Base-by-base conservation (phyloP, 2,329 filamentous ascomycete species). In the Lizonia empirigonia region DNA sequence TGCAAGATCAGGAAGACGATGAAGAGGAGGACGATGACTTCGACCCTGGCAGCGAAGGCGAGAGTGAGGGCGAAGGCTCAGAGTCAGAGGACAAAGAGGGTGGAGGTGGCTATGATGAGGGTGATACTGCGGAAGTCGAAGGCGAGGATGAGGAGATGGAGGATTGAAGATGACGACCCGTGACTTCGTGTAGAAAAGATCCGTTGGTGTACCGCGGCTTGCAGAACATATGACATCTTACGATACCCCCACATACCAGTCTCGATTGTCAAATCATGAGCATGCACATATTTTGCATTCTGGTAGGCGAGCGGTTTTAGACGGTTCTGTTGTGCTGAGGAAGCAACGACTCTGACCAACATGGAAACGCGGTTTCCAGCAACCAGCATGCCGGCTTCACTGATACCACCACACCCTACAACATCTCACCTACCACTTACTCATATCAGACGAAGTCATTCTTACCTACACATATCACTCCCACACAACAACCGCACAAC, bases 21-120 rank as follows among this genome's bases (percentile, higher is more conserved):
- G 72, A 74, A 27, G 72, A 74, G 39, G 72, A 74, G 36, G 71
- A 74, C 34, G 71, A 75, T 30, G 75, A 76, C 49, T 76, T 75
- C 40, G 71, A 75, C 44, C 74, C 74, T 4, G 74, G 70, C 0
- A 73, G 67, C 30, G 74, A 74, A 23, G 74, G 68, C 24, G 73
- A 75, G 47, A 76, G 72, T 22, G 74, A 75, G 35, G 74, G 73
- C 6, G 68, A 66, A 15, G 72, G 73, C 1, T 62, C 49, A 7
- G 72, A 71, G 18, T 69, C 62, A 19, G 72, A 72, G 5, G 72
- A 74, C 8, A 67, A 70, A n/a, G 64, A 63, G 5, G 64, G 64
- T 3, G 65, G 60, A 6, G 72, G 64, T 44, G 68, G 62, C 0
- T 68, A 70, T 15, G 66, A 73, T 22, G 68, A 70, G 32, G 67